A percentile compares a stretch with the other conserved stretches of the same genome.
phyloP scores from a whole-genome alignment of 2,329 filamentous ascomycete genomes.

The Cordyceps farinosa region DNA sequence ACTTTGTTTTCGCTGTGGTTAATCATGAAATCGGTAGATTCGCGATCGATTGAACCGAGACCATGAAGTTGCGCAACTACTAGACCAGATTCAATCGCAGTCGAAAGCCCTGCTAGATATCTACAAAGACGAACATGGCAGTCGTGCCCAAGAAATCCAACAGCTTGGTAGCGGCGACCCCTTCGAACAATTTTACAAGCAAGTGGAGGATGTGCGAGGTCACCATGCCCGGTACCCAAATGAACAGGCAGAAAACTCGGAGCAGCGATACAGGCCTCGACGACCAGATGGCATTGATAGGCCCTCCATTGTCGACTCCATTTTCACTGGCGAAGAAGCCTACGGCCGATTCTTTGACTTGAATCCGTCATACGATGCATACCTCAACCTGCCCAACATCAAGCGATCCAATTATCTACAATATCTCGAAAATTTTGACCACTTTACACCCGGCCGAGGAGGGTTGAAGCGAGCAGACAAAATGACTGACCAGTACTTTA shows the following conservation, averaged over 20 bases:
- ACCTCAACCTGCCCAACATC: conserved; percentile 81
- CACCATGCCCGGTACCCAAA: conserved; percentile 91
- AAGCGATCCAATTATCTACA: conserved; percentile 87
- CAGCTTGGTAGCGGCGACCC: conserved; percentile 79
- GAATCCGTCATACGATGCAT: conserved; percentile 78
- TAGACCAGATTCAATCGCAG: conserved; percentile 83
- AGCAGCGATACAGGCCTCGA: conserved; percentile 79
- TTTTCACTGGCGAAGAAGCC: conserved; percentile 95
- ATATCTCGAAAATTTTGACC: conserved; percentile 88
- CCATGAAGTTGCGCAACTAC: conserved; percentile 83
- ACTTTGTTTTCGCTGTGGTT: conserved; percentile 24
- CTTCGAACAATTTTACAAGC: conserved; percentile 87
- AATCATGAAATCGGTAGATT: conserved; percentile 52
- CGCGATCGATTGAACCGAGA: conserved; percentile 86
- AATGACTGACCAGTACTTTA: conserved; percentile 87
- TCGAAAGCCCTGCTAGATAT: conserved; percentile 76
- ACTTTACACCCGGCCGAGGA: conserved; percentile 70
- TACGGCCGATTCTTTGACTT: conserved; percentile 84
- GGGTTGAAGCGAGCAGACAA: conserved; percentile 79
- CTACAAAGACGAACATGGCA: conserved; percentile 74
- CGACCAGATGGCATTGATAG: conserved; percentile 61
- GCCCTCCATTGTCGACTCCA: conserved; percentile 72
- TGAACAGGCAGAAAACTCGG: conserved; percentile 91
- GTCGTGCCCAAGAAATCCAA: conserved; percentile 75
- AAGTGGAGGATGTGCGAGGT: conserved; percentile 74